A percentile compares a stretch with the other conserved stretches of the same genome.
Conservation (phyloP, 1,284 basidiomycete species). For the Wallemia ichthyophaga region DNA sequence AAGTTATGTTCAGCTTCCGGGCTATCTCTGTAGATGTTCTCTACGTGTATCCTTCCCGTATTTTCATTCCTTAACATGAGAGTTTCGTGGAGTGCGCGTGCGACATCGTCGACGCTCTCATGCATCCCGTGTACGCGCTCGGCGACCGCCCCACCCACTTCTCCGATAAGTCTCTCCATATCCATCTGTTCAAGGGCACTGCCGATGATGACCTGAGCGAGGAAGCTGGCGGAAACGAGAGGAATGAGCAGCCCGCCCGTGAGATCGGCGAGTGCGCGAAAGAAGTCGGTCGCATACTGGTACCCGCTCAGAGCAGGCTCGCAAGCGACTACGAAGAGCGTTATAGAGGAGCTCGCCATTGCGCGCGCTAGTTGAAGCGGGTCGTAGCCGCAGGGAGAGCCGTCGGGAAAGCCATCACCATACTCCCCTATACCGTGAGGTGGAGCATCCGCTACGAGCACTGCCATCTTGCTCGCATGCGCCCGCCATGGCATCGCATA, state of each 20-base stretch:
- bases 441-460: conserved; percentile 85
- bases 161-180: conserved; percentile 81
- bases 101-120: conserved; percentile 86
- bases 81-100: conserved; percentile 49
- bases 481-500: conserved; percentile 64
- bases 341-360: conserved; percentile 76
- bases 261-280: conserved; percentile 65
- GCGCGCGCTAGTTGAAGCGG: conserved; percentile 55
- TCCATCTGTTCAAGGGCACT: conserved; percentile 93
- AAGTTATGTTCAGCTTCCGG: conserved; percentile 75
- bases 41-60: conserved; percentile 84
- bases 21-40: conserved; percentile 69
- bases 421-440: conserved; percentile 82
- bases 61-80: conserved; percentile 73
- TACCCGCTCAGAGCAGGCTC: conserved; percentile 88
- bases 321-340: conserved; percentile 85
- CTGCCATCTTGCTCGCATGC: conserved; percentile 73
- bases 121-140: conserved; percentile 50
- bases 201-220: conserved; percentile 91
- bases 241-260: conserved; percentile 87
- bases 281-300: conserved; percentile 79
- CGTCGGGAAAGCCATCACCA: conserved; percentile 79
- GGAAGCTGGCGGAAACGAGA: conserved; percentile 17
- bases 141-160: conserved; percentile 77
- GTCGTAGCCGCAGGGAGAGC: conserved; percentile 68